Percentiles rank a stretch among this genome's conserved stretches.
phyloP scores from a whole-genome alignment of 495 filamentous ascomycete genomes.

The Aspergillus conjunctus region DNA sequence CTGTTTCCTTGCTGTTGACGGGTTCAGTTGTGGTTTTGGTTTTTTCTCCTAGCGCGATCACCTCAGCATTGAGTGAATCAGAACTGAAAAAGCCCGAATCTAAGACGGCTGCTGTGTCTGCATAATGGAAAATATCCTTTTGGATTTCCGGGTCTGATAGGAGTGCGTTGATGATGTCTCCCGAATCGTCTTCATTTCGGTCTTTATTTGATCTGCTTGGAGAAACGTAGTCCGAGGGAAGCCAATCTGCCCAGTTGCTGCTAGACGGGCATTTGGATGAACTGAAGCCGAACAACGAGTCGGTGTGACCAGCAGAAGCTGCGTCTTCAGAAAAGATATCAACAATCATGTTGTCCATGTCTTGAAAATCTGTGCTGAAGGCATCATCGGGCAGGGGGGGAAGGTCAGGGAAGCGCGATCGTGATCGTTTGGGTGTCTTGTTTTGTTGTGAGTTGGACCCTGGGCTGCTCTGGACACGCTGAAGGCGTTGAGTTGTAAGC shows the following conservation, averaged over 20 bases:
- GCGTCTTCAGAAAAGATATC: conserved; percentile 43
- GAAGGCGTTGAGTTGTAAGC: conserved; percentile 40
- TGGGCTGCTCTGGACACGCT: conserved; percentile 36
- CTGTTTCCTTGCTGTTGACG: conserved; percentile 21
- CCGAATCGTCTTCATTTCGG: conserved; percentile 29
- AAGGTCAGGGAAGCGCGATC: conserved; percentile 23
- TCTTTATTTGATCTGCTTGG: conserved; percentile 34
- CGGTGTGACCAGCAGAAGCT: conserved; percentile 24
- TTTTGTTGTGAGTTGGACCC: conserved; percentile 26
- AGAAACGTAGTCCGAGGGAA: conserved; percentile 42
- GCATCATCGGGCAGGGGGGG: conserved; percentile 25
- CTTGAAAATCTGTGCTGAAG: conserved; percentile 34
- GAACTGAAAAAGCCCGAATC: conserved; percentile 49
- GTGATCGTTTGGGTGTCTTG: conserved; percentile 33
- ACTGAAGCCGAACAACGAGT: conserved; percentile 32
- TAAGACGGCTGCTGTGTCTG: conserved; percentile 27
- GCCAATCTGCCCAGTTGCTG: conserved; percentile 44
- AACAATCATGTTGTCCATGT: conserved; percentile 43
- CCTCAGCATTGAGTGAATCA: conserved; percentile 35
- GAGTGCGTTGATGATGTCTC: conserved; percentile 44
- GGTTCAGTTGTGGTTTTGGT: conserved; percentile 24
- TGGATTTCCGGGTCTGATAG: conserved; percentile 41
- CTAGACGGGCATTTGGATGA: conserved; percentile 23
- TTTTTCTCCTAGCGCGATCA: conserved; percentile 27
- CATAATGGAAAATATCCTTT: conserved; percentile 40